These are phyloP conservation scores for Hsuehochloa calcarea DNA, from an alignment of 176 grass and related monocot genomes.

Conservation along the genomic window DNA sequence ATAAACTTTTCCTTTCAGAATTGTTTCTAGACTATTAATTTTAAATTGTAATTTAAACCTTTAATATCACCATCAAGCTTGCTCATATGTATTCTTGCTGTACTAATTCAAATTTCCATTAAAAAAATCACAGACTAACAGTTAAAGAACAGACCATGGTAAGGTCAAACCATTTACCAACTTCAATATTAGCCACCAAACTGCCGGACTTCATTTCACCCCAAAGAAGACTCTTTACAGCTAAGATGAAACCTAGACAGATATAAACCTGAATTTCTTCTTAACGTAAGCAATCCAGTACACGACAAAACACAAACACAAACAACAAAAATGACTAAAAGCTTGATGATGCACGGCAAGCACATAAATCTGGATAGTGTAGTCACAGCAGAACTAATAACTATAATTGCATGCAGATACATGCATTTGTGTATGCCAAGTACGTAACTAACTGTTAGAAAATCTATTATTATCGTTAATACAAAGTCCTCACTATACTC, in stretches of 20 bases:
- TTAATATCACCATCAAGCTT: background rate
- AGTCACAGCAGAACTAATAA: background rate
- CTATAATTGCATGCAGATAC: conserved; percentile 7
- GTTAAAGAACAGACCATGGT: background rate
- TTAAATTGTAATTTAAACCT: background rate
- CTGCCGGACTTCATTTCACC: background rate
- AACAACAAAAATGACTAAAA: background rate
- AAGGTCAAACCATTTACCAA: conserved; percentile 5
- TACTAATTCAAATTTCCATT: background rate
- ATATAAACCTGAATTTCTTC: background rate
- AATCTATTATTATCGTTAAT: background rate
- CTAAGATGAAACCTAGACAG: conserved; percentile 11
- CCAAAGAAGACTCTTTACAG: background rate
- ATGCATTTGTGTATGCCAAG: conserved; percentile 21
- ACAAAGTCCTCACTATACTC: background rate
- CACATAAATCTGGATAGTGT: background rate
- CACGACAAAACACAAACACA: background rate
- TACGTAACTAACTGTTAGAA: background rate
- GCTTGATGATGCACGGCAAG: background rate
- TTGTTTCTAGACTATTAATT: background rate
- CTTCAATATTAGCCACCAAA: background rate
- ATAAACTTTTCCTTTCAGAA: background rate
- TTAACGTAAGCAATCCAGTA: background rate
- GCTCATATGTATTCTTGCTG: background rate
- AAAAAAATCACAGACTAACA: background rate